Conservation (phyloP, 1,284 basidiomycete genomes). For the Heterobasidion occidentale region DNA sequence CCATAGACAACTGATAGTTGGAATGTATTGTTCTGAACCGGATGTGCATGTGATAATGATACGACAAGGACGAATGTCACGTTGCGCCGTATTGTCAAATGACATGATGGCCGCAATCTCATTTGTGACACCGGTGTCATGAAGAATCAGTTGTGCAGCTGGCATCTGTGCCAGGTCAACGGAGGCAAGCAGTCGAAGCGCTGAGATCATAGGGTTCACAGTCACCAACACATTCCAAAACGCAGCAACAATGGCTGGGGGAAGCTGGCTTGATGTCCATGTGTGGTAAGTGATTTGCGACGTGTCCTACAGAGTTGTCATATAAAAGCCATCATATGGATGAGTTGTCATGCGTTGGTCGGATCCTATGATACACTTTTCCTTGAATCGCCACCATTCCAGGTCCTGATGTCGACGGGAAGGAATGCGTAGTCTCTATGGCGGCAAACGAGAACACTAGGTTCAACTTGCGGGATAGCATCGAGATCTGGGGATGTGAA, state of each 20-base stretch:
- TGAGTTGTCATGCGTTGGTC: constrained; percentile 17
- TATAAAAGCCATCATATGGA: constrained; percentile 25
- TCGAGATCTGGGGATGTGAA: constrained; percentile 6
- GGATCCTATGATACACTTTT: constrained; percentile 24
- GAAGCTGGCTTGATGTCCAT: constrained; percentile 6
- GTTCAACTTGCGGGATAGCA: constrained; percentile 19
- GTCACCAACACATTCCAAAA: constrained; percentile 4
- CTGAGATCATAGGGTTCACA: constrained; percentile 20
- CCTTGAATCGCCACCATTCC: constrained; percentile 25
- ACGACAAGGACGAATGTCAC: constrained; percentile 10
- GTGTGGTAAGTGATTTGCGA: not conserved
- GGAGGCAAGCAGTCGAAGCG: not conserved
- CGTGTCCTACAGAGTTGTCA: constrained; percentile 17
- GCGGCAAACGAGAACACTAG: constrained; percentile 25
- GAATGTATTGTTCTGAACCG: constrained; percentile 11
- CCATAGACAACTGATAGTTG: constrained; percentile 20
- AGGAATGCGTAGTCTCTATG: constrained; percentile 19
- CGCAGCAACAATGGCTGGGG: constrained; percentile 11
- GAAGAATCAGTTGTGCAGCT: constrained; percentile 12
- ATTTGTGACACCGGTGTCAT: constrained; percentile 13
- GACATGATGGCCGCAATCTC: constrained; percentile 25
- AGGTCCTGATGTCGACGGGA: constrained; percentile 12
- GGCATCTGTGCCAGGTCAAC: not conserved
- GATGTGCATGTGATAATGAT: constrained; percentile 10
- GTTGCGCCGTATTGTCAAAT: constrained; percentile 15